These are phyloP conservation scores for Lepidium aucheri DNA, from an alignment of 345 rosid genomes.

Conservation along the genomic window DNA sequence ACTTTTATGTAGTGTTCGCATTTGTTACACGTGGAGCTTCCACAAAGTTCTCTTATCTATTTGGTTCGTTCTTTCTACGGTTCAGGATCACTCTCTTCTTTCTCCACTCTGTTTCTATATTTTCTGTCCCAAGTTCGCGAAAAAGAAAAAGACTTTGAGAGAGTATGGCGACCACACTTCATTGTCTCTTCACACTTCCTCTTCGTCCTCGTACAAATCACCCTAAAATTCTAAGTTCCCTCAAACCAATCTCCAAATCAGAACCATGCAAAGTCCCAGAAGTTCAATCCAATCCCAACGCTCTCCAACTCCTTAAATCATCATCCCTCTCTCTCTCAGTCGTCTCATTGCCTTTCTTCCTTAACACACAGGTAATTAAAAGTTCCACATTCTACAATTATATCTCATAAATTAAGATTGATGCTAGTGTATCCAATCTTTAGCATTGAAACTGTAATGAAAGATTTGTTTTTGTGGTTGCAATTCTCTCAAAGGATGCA, in stretches of 20 bases:
- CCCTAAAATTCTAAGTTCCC: constrained; percentile 8
- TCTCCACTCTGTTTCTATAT: background rate
- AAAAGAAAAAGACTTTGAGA: background rate
- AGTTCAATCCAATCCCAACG: constrained; percentile 17
- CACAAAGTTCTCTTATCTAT: constrained; percentile 6
- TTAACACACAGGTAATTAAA: constrained; percentile 42
- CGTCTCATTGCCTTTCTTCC: constrained; percentile 48
- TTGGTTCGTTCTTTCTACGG: background rate
- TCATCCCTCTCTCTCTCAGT: constrained; percentile 50
- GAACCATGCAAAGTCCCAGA: background rate
- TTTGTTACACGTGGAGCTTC: background rate
- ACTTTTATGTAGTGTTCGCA: too few species aligned
- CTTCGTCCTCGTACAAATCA: constrained; percentile 19
- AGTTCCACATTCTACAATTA: background rate
- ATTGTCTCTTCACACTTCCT: constrained; percentile 37
- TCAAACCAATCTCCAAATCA: constrained; percentile 17
- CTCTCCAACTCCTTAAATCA: constrained; percentile 27
- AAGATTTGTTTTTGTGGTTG: too few species aligned
- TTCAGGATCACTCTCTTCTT: background rate
- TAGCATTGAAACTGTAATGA: background rate
- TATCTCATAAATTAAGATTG: background rate
- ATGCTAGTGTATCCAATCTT: background rate
- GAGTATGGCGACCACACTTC: constrained; percentile 64
- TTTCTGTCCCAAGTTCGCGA: background rate
- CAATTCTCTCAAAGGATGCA: constrained; percentile 46